Evolutionary conservation across 129 eudicot genomes (phyloP), one percentile per base, ranked within the genome.

Genomic region (Ambrosia trifida): DNA sequence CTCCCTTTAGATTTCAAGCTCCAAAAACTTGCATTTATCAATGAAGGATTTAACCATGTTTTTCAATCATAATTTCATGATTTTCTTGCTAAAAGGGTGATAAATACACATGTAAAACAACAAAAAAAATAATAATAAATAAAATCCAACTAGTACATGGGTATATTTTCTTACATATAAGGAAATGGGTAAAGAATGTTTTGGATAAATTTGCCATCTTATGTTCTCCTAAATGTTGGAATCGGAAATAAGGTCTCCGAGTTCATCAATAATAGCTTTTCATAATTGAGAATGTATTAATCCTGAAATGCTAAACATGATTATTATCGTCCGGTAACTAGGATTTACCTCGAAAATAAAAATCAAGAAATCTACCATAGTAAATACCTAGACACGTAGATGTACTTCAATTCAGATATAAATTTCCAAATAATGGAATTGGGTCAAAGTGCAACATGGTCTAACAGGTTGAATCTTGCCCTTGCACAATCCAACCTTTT

Each of bases 181-280:
- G n/a, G 33, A 32, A 20, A 2, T 13, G 19, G 36, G 6, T 4
- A 13, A 13, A 28, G 5, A 24, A 41, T 13, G 40, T 59, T 59
- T 12, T 59, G 50, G 33, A 60, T 61, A 20, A 47, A 62, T 50
- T 77, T 77, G 80, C 82, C 83, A 71, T 69, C 54, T 79, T 44
- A 12, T 54, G 60, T 78, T 69, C 66, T 64, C 64, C 28, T 68
- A 70, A 47, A 43, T 41, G 70, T 74, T 47, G 86, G 68, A 63
- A 54, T 36, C 81, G 7, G 87, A 81, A 24, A 83, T 17, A 65
- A 89, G 87, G 79, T 85, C 87, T 54, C 85, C 84, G n/a, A 93
- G 86, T 87, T 89, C 95, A 72, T 89, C 84, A 69, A 93, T 75
- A 28, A 93, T 77, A 14, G 95, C 96, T 0, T 24, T 51, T 85